A percentile compares a stretch with the other conserved stretches of the same genome.
Conservation (phyloP, 2,329 filamentous ascomycete species). For the Aphanocladium album region DNA sequence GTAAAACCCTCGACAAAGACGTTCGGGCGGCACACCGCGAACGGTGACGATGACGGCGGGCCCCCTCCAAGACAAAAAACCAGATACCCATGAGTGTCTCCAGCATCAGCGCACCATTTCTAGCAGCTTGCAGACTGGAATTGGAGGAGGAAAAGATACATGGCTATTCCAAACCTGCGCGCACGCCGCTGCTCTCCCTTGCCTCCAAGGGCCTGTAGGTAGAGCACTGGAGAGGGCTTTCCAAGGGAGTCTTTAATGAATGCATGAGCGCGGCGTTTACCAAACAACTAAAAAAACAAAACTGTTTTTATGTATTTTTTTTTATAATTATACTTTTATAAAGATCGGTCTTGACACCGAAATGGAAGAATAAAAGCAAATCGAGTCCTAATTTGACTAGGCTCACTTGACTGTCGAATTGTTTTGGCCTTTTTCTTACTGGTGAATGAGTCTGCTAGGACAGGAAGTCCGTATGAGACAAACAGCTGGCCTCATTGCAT, state of each 20-base stretch:
- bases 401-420: too few species aligned
- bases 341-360: not conserved
- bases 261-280: slow-evolving; percentile 27
- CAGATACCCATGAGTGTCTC: not conserved
- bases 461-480: too few species aligned
- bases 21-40: not conserved
- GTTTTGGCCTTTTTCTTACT: too few species aligned
- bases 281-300: slow-evolving; percentile 5
- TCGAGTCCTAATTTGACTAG: not conserved
- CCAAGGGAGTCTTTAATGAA: slow-evolving; percentile 1
- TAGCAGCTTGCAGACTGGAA: not conserved
- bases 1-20: slow-evolving; percentile 29
- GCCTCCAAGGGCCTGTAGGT: not conserved
- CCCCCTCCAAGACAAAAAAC: not conserved
- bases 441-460: too few species aligned
- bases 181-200: not conserved
- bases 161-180: not conserved
- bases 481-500: too few species aligned
- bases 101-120: not conserved
- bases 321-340: slow-evolving; percentile 6
- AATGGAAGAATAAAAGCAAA: not conserved
- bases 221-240: not conserved
- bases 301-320: slow-evolving; percentile 1
- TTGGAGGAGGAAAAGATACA: not conserved
- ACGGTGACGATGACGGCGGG: not conserved